Percentiles rank a stretch among this genome's conserved stretches.
Conservation (phyloP, 768 basidiomycete genomes). For the Russula ochroleuca region DNA sequence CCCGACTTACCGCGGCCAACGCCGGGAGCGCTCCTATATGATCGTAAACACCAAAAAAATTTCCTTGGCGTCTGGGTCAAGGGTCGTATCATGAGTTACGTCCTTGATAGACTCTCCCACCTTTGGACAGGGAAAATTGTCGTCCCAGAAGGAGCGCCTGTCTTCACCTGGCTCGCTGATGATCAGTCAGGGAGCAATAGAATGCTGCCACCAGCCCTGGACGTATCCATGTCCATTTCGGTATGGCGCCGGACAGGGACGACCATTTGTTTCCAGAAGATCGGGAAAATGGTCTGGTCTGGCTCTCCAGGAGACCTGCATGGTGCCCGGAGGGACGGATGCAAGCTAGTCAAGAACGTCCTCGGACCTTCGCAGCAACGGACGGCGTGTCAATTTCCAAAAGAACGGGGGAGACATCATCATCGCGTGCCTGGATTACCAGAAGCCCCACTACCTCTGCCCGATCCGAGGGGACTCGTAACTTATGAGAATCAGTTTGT, state of each 20-base stretch:
- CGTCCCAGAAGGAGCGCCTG: neutral
- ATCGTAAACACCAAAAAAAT: neutral
- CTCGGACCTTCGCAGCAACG: neutral
- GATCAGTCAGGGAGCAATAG: conserved; percentile 12
- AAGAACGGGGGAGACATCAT: too few relatives aligned
- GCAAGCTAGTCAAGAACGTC: neutral
- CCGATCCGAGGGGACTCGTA: conserved; percentile 4
- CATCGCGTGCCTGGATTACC: conserved; percentile 1
- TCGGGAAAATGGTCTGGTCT: neutral
- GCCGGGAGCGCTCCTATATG: neutral
- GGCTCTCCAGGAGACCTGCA: neutral
- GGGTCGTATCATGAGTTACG: neutral
- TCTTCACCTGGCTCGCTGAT: conserved; percentile 9
- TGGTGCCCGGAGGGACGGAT: neutral
- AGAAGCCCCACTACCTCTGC: neutral
- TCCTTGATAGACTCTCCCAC: neutral
- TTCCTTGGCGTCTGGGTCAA: conserved; percentile 4
- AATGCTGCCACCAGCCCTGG: neutral
- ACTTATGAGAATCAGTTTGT: neutral
- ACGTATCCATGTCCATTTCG: conserved; percentile 3
- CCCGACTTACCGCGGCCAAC: conserved; percentile 14
- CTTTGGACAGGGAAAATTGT: neutral
- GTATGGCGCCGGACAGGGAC: conserved; percentile 2
- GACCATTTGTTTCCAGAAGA: conserved; percentile 11
- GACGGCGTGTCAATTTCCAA: neutral